Evolutionary conservation across 192 early-diverging fungal species (phyloP).

Genomic region (Oehlia diaphana): DNA sequence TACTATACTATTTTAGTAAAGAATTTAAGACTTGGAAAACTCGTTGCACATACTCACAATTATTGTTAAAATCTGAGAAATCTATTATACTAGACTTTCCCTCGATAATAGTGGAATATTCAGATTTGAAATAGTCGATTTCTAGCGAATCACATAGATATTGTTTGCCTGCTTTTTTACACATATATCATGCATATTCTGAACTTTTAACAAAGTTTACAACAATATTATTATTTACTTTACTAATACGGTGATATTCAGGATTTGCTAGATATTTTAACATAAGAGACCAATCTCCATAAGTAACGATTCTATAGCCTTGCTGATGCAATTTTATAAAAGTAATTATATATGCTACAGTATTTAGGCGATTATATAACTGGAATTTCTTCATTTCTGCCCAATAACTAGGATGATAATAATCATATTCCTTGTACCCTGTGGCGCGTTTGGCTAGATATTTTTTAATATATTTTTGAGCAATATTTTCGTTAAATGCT

Average conservation of each 20-base stretch:
- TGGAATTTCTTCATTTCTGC: neutral
- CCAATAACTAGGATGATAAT: neutral
- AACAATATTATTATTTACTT: neutral
- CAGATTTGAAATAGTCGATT: conserved; percentile 11
- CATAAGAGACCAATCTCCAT: neutral
- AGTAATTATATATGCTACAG: too few species aligned
- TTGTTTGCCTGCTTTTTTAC: neutral
- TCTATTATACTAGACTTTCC: neutral
- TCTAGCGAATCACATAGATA: conserved; percentile 3
- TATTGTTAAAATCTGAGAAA: neutral
- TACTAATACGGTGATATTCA: neutral
- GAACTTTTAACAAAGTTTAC: neutral
- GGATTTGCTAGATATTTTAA: conserved; percentile 4
- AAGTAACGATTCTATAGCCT: neutral
- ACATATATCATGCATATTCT: neutral
- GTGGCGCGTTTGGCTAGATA: too few species aligned
- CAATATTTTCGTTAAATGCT: neutral
- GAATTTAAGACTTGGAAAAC: neutral
- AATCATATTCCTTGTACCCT: neutral
- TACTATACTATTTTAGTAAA: too few species aligned
- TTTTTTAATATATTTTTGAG: neutral
- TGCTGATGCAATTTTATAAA: neutral
- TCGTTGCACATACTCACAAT: neutral
- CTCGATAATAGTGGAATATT: neutral
- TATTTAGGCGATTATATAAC: neutral